Evolutionary conservation across 805 yeast species (phyloP), one percentile per base, ranked within the genome.

Genomic region (Ogataea paraovalis): DNA sequence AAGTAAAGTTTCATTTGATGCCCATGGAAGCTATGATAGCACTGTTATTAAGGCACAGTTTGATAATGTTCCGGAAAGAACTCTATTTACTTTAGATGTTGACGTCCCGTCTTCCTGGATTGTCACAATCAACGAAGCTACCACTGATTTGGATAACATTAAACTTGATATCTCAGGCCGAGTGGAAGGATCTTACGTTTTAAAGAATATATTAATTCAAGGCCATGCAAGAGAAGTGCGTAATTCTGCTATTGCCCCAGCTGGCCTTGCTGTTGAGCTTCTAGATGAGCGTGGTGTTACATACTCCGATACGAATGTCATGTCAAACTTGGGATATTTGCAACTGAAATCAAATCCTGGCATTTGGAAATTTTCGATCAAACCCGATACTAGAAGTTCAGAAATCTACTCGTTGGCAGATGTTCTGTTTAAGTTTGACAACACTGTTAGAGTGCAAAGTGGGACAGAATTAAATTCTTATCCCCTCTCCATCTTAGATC

Each of bases 241-340:
- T 0, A 39, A 69, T 1, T 13, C 10, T 7, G 30, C 45, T 1
- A 18, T 21, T 9, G 68, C 76, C 0, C 82, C 87, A 0, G 68
- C 76, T 0, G 87, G 85, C 1, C 56, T 83, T 14, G 69, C 74
- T 3, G 57, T 88, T 3, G 71, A 72, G 19, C 59, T 82, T 1
- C 18, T 36, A 8, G 54, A 53, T 41, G 23, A 42, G 16, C 42
- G 48, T 20, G 51, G 59, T 23, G 46, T 57, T 45, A 59, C 18
- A 19, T 60, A 45, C 14, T 68, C 75, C 1, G 88, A 82, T 53
- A 84, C 96, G 0, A 70, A 67, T 34, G 81, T 90, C 1, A 86
- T 92, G 94, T 76, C 83, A 1, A 83, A 86, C 36, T 71, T 84
- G 52, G 97, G 97, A 0, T 92, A 92, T 64, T 78, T 85, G 45